Conservation (phyloP, 495 filamentous ascomycete genomes). For the Penicillium paxilli region DNA sequence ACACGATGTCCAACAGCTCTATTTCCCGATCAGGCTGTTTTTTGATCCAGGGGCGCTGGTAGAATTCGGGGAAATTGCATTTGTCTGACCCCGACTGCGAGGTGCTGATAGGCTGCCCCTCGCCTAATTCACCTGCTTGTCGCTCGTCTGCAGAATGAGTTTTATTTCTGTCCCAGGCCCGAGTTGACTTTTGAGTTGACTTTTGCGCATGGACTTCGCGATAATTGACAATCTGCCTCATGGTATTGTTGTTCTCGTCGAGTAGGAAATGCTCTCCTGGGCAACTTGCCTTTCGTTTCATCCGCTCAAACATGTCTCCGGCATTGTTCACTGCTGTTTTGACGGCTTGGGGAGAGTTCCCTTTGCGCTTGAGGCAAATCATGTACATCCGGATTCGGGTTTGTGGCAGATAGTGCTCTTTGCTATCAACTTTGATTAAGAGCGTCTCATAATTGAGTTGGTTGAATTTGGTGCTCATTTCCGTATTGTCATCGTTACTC, state of each 20-base stretch:
- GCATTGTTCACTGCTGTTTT: no score
- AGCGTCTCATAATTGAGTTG: conserved; percentile 55
- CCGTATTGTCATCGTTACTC: conserved; percentile 57
- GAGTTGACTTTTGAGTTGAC: neutral
- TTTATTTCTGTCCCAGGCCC: neutral
- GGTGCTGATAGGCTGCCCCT: conserved; percentile 53
- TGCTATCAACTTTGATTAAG: conserved; percentile 59
- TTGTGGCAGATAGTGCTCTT: conserved; percentile 78
- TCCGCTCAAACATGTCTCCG: conserved; percentile 5
- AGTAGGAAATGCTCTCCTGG: conserved; percentile 65
- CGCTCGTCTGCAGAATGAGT: no score
- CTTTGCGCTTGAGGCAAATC: conserved; percentile 59
- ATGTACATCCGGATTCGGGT: conserved; percentile 75
- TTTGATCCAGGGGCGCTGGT: conserved; percentile 48
- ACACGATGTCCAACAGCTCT: conserved; percentile 68
- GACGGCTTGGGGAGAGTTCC: conserved; percentile 13
- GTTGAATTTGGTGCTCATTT: conserved; percentile 49
- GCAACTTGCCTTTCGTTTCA: conserved; percentile 61
- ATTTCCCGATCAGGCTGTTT: conserved; percentile 56
- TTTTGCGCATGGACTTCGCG: conserved; percentile 10
- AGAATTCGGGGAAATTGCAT: conserved; percentile 55
- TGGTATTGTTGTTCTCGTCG: conserved; percentile 54
- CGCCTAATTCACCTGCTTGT: conserved; percentile 43
- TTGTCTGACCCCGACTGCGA: conserved; percentile 52
- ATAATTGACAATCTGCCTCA: conserved; percentile 49